A percentile compares a stretch with the other conserved stretches of the same genome.
These are phyloP conservation scores for Plantago elongata DNA, from an alignment of 257 asterid species.

Conservation along the genomic window DNA sequence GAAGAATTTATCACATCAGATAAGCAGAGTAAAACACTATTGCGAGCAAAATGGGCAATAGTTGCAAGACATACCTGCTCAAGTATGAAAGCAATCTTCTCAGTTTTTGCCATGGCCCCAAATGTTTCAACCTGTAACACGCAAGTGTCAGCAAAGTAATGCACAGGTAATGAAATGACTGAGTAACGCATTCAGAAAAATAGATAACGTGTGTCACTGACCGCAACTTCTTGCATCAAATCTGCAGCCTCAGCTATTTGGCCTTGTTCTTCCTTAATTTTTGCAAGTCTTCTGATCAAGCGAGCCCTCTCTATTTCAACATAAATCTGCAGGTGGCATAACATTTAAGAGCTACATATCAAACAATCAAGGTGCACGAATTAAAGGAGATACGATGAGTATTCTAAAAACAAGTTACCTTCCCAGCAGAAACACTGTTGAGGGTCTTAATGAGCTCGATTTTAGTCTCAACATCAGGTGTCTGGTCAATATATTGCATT, in stretches of 20 bases:
- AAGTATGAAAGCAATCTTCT: constrained; percentile 92
- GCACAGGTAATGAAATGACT: not conserved
- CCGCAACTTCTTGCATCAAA: constrained; percentile 99
- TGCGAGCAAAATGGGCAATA: constrained; percentile 5
- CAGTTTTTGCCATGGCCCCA: constrained; percentile 99
- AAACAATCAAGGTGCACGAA: not conserved
- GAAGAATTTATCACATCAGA: constrained; percentile 16
- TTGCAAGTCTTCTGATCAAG: constrained; percentile 86
- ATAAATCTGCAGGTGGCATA: constrained; percentile 52
- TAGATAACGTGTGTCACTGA: constrained; percentile 29
- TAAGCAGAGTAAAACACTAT: constrained; percentile 11
- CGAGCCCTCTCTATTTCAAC: constrained; percentile 99
- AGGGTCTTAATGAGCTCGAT: constrained; percentile 87
- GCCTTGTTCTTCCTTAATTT: constrained; percentile 89
- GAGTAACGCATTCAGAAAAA: not conserved
- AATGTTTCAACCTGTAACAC: constrained; percentile 79
- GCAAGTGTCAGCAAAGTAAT: constrained; percentile 11
- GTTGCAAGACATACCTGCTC: constrained; percentile 57
- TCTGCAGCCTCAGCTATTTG: constrained; percentile 92
- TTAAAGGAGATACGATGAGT: constrained; percentile 1
- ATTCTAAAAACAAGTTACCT: constrained; percentile 41
- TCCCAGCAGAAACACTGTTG: constrained; percentile 90
- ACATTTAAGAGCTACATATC: constrained; percentile 1
- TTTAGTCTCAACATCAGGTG: constrained; percentile 85
- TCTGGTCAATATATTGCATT: constrained; percentile 90